phyloP scores from a whole-genome alignment of 73 alveolate genomes.

The Tetrahymena elliotti region DNA sequence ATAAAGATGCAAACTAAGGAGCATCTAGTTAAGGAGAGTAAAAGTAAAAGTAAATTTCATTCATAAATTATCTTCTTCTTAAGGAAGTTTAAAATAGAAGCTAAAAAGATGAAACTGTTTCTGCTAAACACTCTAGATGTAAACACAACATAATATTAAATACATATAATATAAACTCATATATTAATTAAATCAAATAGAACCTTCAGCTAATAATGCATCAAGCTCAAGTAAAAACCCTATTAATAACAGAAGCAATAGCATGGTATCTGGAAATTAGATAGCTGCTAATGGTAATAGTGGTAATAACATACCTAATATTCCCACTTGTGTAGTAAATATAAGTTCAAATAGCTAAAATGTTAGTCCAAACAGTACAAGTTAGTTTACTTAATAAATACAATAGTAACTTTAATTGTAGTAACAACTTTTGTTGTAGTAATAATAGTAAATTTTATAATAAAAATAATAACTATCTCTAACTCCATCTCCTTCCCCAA shows the following conservation, averaged over 20 bases:
- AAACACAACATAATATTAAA: not conserved
- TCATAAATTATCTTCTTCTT: not conserved
- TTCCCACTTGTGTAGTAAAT: not conserved
- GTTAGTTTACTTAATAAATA: not conserved
- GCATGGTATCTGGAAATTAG: not conserved
- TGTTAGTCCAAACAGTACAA: not conserved
- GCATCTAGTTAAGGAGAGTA: not conserved
- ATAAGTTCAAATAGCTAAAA: not conserved
- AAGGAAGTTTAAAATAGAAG: not conserved
- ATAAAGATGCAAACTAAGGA: not conserved
- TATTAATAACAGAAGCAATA: not conserved
- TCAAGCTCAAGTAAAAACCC: not conserved
- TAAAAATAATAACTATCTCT: not conserved
- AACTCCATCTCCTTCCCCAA: not conserved
- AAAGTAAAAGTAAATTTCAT: not conserved
- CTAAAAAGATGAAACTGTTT: not conserved
- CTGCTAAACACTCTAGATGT: not conserved
- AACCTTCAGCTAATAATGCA: not conserved
- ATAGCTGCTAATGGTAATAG: not conserved
- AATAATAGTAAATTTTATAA: not conserved
- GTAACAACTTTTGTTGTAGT: not conserved
- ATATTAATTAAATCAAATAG: not conserved
- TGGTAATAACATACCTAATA: not conserved
- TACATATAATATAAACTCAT: not conserved
- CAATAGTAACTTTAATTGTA: not conserved